Conservation (phyloP, 176 grass and related monocot genomes). For the Alloteropsis semialata region DNA sequence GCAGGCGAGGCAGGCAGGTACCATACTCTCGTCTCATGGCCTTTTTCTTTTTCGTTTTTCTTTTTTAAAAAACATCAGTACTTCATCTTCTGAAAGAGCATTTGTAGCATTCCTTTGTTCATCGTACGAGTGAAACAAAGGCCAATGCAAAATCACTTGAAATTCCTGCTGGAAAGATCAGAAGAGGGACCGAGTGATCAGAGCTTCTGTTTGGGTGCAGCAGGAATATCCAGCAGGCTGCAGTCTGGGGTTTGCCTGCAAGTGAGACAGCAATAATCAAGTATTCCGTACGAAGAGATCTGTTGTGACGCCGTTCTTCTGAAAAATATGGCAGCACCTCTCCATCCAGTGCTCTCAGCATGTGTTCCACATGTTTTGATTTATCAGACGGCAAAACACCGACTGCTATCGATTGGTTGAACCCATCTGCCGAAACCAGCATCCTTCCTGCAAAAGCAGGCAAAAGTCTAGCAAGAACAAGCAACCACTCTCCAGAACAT, state of each 20-base stretch:
- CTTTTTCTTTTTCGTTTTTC: too few relatives aligned
- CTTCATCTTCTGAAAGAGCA: neutral
- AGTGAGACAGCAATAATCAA: neutral
- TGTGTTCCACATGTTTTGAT: neutral
- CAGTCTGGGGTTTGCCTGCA: neutral
- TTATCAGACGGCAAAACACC: neutral
- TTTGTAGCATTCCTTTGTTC: neutral
- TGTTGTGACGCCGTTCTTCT: neutral
- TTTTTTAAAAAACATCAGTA: neutral
- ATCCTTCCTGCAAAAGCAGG: neutral
- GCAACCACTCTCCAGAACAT: too few relatives aligned
- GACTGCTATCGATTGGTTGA: neutral
- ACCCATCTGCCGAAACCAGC: neutral
- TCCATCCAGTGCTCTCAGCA: neutral
- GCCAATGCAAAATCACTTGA: neutral
- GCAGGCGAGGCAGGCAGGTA: conserved; percentile 12
- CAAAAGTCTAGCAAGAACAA: neutral
- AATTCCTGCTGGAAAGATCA: neutral
- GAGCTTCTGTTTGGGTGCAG: neutral
- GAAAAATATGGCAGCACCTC: conserved; percentile 5
- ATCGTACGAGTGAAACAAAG: neutral
- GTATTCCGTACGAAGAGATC: neutral
- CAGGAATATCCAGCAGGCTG: neutral
- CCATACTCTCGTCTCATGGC: neutral
- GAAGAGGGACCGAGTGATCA: neutral